phyloP scores from a whole-genome alignment of 202 grass and related monocot species.

The Eragrostis tef region DNA sequence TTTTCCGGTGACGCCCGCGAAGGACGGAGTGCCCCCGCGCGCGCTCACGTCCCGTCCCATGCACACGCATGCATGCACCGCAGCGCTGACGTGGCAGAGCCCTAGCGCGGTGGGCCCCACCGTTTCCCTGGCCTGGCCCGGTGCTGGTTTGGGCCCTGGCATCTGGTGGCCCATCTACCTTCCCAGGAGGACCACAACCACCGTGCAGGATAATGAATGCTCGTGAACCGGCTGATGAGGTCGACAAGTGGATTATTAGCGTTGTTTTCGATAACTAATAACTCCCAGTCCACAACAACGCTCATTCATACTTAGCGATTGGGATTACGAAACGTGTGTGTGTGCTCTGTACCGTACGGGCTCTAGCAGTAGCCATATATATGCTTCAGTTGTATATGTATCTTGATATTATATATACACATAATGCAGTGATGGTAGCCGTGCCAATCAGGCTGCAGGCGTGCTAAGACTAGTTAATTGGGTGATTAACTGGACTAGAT shows the following conservation, averaged over 20 bases:
- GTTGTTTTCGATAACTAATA: too few species aligned
- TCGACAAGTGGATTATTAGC: not conserved
- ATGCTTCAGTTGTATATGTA: not conserved
- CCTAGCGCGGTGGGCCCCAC: not conserved
- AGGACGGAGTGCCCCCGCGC: too few species aligned
- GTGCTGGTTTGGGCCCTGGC: not conserved
- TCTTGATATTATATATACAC: not conserved
- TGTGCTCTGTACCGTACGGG: too few species aligned
- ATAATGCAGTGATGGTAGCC: not conserved
- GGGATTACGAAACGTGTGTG: too few species aligned
- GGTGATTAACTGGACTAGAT: not conserved
- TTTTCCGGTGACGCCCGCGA: too few species aligned
- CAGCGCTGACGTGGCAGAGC: not conserved
- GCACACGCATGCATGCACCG: not conserved
- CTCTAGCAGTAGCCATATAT: not conserved
- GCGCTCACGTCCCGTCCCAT: too few species aligned
- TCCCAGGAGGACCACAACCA: too few species aligned
- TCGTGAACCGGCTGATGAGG: not conserved
- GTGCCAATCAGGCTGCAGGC: not conserved
- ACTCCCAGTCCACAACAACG: too few species aligned
- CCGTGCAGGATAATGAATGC: not conserved
- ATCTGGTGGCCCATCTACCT: too few species aligned
- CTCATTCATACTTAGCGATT: too few species aligned
- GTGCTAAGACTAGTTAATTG: not conserved
- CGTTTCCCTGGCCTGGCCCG: not conserved